Percentiles rank a stretch among this genome's conserved stretches.
Conservation (phyloP, 805 yeast genomes). For the Metschnikowia vanudenii region DNA sequence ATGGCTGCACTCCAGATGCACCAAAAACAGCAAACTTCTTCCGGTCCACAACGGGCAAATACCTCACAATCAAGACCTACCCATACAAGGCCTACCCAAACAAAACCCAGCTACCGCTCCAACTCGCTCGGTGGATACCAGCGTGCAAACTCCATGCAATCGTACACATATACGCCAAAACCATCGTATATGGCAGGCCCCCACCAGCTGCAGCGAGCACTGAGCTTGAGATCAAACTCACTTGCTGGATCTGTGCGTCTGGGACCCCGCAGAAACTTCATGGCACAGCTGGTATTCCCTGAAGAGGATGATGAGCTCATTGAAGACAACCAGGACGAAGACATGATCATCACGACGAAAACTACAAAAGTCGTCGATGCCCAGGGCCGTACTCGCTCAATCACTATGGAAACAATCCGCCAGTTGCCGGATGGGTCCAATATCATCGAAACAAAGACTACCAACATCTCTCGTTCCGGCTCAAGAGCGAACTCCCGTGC, state of each 20-base stretch:
- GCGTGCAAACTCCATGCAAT: conserved; percentile 34
- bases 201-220: conserved; percentile 10
- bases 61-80: no score
- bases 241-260: conserved; percentile 10
- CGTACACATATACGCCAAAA: conserved; percentile 39
- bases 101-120: conserved; percentile 3
- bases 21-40: conserved; percentile 15
- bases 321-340: conserved; percentile 21
- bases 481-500: conserved; percentile 22
- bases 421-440: conserved; percentile 45
- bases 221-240: conserved; percentile 9
- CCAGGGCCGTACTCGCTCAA: conserved; percentile 53
- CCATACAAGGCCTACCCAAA: not conserved
- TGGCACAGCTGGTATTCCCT: conserved; percentile 9
- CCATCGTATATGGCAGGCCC: conserved; percentile 40
- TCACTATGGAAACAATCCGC: conserved; percentile 53
- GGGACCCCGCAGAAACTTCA: conserved; percentile 3
- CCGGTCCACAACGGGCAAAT: not conserved
- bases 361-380: conserved; percentile 52
- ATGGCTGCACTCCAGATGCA: conserved; percentile 40
- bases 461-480: conserved; percentile 35
- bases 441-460: conserved; percentile 42
- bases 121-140: conserved; percentile 23
- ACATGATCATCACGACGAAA: conserved; percentile 38
- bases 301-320: conserved; percentile 16